Percentiles rank a stretch among this genome's conserved stretches.
These are phyloP conservation scores for Leonotis leonurus DNA, from an alignment of 257 asterid genomes.

Conservation along the genomic window DNA sequence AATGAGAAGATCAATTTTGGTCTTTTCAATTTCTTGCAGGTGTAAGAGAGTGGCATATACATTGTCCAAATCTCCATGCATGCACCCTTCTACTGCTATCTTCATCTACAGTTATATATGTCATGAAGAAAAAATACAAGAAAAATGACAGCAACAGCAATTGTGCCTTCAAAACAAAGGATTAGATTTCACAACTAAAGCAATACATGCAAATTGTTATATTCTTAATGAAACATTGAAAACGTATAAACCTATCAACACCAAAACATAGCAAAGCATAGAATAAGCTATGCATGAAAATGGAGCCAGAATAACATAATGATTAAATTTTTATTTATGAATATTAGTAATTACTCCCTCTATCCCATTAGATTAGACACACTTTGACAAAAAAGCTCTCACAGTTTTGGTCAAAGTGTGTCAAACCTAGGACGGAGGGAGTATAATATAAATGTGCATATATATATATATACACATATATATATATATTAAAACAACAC, in stretches of 20 bases:
- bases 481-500: too few species aligned
- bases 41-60: conserved; percentile 72
- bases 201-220: neutral
- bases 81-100: conserved; percentile 97
- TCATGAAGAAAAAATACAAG: neutral
- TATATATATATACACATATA: too few species aligned
- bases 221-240: neutral
- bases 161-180: neutral
- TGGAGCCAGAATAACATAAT: neutral
- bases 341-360: too few species aligned
- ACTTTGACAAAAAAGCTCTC: too few species aligned
- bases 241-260: neutral
- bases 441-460: too few species aligned
- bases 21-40: conserved; percentile 66
- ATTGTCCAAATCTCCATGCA: conserved; percentile 94
- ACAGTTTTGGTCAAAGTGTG: too few species aligned
- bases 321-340: too few species aligned
- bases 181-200: neutral
- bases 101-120: conserved; percentile 44
- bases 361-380: too few species aligned
- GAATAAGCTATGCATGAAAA: neutral
- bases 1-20: conserved; percentile 78
- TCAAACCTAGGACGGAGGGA: too few species aligned
- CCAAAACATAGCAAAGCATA: neutral
- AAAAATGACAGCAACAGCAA: neutral